Evolutionary conservation across 2,329 filamentous ascomycete genomes (phyloP), one percentile per base, ranked within the genome.

Genomic region (Diplodia seriata): DNA sequence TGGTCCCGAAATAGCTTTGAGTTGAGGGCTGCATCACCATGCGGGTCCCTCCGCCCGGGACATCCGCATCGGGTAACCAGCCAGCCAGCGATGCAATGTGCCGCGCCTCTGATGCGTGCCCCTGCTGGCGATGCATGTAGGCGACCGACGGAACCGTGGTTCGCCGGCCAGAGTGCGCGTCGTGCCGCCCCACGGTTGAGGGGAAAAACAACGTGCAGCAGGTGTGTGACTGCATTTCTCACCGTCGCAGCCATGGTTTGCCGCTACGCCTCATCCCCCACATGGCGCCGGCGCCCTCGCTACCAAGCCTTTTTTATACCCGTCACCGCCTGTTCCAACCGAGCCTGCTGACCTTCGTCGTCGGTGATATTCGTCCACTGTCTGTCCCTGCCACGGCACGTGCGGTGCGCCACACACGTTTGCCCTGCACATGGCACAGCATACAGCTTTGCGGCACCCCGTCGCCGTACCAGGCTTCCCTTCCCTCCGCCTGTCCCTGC

Each of bases 41-140:
- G 20, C 50, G 50, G 51, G 15, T 55, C 26, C 29, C 53, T 55
- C 36, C 56, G 36, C 12, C n/a, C 36, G 36, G 6, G 12, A 59
- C 36, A 40, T 47, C 56, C 56, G 23, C 20, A 59, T 59, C 20
- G 56, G 56, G 56, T 11, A 59, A 47, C 18, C 7, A 26, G 14
- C 18, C 15, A n/a, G n/a, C 14, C 23, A 18, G 14, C 6, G 9
- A 20, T 18, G 11, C 23, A 47, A 14, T 23, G 12, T 6, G 14
- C 29, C 4, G 14, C 26, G 15, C 15, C 40, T 47, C 40, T 47
- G 15, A 29, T 47, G 23, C 11, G 54, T 38, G 11, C 54, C 54
- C 54, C 55, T 61, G 56, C 56, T 9, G 38, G 55, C 55, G n/a
- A 12, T 26, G 57, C 57, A 59, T 56, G 51, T 18, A 33, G 33